Conservation (phyloP, 495 filamentous ascomycete species). For the Annulohypoxylon maeteangense region DNA sequence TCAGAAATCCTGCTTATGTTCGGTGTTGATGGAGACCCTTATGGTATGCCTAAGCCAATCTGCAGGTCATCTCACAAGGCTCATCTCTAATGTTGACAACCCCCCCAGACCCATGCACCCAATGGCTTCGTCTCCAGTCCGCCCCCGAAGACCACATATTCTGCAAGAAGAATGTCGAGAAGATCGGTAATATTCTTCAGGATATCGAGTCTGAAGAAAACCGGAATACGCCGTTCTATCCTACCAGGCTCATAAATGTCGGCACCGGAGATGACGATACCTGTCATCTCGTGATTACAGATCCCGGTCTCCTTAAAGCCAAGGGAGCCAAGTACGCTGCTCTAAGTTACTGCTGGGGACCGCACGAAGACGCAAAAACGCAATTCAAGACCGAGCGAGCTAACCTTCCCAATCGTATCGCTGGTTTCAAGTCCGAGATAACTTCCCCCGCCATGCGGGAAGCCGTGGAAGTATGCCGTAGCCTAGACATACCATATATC, state of each 20-base stretch:
- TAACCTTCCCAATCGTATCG: neutral
- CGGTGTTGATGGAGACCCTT: neutral
- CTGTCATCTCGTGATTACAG: neutral
- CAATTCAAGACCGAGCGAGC: constrained; percentile 4
- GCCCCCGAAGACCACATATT: constrained; percentile 7
- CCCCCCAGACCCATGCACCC: neutral
- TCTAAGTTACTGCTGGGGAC: constrained; percentile 5
- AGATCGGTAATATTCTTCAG: neutral
- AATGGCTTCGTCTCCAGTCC: constrained; percentile 1
- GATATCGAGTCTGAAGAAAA: neutral
- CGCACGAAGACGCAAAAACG: constrained; percentile 1
- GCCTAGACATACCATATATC: neutral
- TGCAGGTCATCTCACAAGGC: no score
- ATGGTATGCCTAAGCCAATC: neutral
- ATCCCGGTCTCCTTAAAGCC: neutral
- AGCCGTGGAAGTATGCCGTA: neutral
- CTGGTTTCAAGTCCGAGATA: neutral
- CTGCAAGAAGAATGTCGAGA: neutral
- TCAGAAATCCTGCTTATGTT: neutral
- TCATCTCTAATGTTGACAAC: neutral
- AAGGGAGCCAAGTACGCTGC: neutral
- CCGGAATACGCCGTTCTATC: neutral
- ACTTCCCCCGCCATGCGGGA: constrained; percentile 1
- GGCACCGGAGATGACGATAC: no score
- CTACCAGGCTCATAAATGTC: neutral